Conservation (phyloP, 1,139 yeast genomes). For the Candida sanyaensis region DNA sequence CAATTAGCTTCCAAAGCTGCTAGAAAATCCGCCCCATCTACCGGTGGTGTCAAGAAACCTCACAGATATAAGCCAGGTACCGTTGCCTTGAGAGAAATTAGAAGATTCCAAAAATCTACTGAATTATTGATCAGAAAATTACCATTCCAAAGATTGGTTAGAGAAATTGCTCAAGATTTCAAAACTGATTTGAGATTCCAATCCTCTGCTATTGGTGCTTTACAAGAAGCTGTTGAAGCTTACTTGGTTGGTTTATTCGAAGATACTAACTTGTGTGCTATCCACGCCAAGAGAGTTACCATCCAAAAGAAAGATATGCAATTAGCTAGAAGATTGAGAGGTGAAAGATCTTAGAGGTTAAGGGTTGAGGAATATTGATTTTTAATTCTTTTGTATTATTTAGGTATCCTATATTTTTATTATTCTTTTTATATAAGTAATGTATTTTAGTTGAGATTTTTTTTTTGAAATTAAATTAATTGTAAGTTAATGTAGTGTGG, state of each 20-base stretch:
- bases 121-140: constrained; percentile 96
- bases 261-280: constrained; percentile 98
- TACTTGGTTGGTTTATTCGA: constrained; percentile 87
- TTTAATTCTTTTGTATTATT: constrained; percentile 7
- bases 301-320: constrained; percentile 99
- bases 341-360: constrained; percentile 65
- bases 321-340: constrained; percentile 99
- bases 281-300: constrained; percentile 99
- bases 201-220: constrained; percentile 98
- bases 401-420: constrained; percentile 4
- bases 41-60: constrained; percentile 99
- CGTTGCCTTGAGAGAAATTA: constrained; percentile 98
- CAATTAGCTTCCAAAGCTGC: constrained; percentile 99
- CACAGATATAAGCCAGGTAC: constrained; percentile 99
- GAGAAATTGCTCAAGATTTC: constrained; percentile 98
- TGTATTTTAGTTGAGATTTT: constrained; percentile 3
- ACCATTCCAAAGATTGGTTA: constrained; percentile 98
- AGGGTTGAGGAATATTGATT: neutral
- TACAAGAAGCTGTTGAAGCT: constrained; percentile 98
- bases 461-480: neutral
- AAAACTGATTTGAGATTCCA: constrained; percentile 98
- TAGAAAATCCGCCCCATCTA: constrained; percentile 96
- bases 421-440: constrained; percentile 1
- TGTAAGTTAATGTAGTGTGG: too few relatives aligned
- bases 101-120: constrained; percentile 98